Evolutionary conservation across 176 grass and related monocot genomes (phyloP), one percentile per base, ranked within the genome.

Genomic region (Tillandsia fasciculata): DNA sequence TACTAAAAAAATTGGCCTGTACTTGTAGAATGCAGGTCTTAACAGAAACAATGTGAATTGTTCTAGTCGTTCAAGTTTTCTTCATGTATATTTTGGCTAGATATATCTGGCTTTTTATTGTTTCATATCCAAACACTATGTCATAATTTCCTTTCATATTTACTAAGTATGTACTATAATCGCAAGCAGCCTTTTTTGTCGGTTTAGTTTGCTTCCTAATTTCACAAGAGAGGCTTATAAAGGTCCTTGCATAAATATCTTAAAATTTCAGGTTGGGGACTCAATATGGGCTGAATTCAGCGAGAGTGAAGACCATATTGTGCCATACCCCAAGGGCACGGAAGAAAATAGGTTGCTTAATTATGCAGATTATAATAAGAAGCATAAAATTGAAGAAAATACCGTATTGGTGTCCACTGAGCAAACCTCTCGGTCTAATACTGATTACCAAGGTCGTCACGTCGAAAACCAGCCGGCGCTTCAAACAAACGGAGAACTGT

Each of bases 271-370:
- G 89, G 82, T 85, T 24, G 82, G 81, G 63, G 84, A 90, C 58
- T 67, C 72, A 75, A 87, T 87, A 83, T 92, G 93, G 89, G 81
- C 81, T 77, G 86, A 97, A 65, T 85, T 90, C 57, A 76, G 33
- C 83, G 89, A 78, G 12, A 71, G 51, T 54, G 82, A 97, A 74
- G 84, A 87, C 65, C 73, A 92, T 90, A 90, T 77, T 72, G 65
- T 78, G 49, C 83, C 87, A 74, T 96, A 79, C 66, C 84, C 83
- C 50, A 83, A 87, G 54, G 77, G 66, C 66, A 69, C 28, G 3
- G 79, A 89, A 52, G 83, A 88, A 70, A 78, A 27, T 87, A 66
- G 20, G 13, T 69, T 68, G 69, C 64, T 64, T 77, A 64, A 22
- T 84, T 80, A 78, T 77, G 72, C 52, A 69, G 76, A 79, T 42